Conservation (phyloP, 495 filamentous ascomycete genomes). For the Paragyromitra xinjiangensis region DNA sequence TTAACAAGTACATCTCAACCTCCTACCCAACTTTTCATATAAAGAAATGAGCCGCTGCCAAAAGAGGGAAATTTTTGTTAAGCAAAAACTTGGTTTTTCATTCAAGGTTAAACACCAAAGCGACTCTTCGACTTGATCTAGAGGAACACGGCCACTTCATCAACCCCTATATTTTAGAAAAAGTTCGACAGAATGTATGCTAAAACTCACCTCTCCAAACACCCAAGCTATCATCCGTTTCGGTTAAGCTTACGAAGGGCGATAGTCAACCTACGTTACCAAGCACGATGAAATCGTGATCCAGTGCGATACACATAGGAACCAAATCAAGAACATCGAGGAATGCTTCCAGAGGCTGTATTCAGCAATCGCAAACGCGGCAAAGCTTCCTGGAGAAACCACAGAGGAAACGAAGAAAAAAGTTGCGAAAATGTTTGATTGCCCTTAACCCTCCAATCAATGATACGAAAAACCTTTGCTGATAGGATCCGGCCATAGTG, state of each 20-base stretch:
- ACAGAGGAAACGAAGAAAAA: constrained; percentile 67
- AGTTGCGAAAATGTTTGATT: constrained; percentile 71
- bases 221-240: constrained; percentile 60
- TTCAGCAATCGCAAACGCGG: constrained; percentile 66
- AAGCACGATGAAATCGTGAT: constrained; percentile 68
- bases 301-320: constrained; percentile 72
- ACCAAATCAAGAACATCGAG: constrained; percentile 71
- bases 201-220: not conserved
- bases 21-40: not conserved
- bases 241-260: constrained; percentile 64
- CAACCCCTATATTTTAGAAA: constrained; percentile 72
- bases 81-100: constrained; percentile 12
- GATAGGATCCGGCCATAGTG: constrained; percentile 61
- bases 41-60: not conserved
- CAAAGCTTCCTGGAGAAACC: constrained; percentile 72
- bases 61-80: constrained; percentile 27
- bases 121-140: constrained; percentile 73
- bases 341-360: constrained; percentile 72
- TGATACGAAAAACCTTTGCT: constrained; percentile 1
- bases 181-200: constrained; percentile 71
- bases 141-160: constrained; percentile 68
- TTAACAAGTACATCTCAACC: constrained; percentile 80
- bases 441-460: not conserved
- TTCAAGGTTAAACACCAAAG: constrained; percentile 88
- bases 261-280: constrained; percentile 62